A percentile compares a stretch with the other conserved stretches of the same genome.
These are phyloP conservation scores for Davidsoniella australis DNA, from an alignment of 2,329 filamentous ascomycete genomes.

Conservation along the genomic window DNA sequence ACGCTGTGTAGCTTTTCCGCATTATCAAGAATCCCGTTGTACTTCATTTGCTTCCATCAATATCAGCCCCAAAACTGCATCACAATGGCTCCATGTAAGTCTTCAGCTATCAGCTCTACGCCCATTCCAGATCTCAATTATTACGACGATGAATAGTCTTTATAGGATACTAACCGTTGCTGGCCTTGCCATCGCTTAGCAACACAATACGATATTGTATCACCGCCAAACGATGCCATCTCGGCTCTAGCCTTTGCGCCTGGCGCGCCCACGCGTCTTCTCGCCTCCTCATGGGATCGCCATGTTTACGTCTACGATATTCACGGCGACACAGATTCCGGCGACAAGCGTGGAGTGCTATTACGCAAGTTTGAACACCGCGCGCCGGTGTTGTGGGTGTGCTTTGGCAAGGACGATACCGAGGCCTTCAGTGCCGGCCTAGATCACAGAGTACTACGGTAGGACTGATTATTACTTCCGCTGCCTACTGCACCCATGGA, in stretches of 20 bases:
- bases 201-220: conserved; percentile 66
- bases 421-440: conserved; percentile 76
- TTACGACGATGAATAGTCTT: background rate
- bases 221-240: conserved; percentile 73
- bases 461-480: conserved; percentile 14
- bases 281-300: conserved; percentile 93
- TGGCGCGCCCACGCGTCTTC: conserved; percentile 51
- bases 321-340: conserved; percentile 21
- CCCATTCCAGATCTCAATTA: background rate
- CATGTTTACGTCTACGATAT: conserved; percentile 81
- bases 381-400: conserved; percentile 78
- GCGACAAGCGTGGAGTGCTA: conserved; percentile 42
- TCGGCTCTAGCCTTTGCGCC: conserved; percentile 78
- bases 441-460: conserved; percentile 74
- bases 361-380: conserved; percentile 61
- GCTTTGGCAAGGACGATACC: conserved; percentile 68
- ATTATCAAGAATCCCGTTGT: background rate
- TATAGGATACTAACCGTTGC: too few species aligned
- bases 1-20: background rate
- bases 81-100: conserved; percentile 12
- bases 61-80: background rate
- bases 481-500: conserved; percentile 4
- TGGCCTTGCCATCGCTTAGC: conserved; percentile 22
- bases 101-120: background rate
- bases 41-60: background rate